Evolutionary conservation across 2,329 filamentous ascomycete genomes (phyloP).

Genomic region (Diaporthe vaccinii): DNA sequence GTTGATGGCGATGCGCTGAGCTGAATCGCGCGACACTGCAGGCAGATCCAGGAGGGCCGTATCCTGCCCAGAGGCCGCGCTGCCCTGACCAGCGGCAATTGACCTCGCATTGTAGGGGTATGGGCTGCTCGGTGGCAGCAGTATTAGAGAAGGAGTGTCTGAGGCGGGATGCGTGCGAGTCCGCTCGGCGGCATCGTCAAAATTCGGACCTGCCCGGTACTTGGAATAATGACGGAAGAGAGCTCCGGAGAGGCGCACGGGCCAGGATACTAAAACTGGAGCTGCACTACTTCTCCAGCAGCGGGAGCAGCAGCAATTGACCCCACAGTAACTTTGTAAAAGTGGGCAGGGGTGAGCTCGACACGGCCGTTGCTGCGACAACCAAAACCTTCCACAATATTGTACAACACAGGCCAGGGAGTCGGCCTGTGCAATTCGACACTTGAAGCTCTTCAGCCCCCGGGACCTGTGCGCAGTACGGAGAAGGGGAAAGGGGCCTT

Average conservation of each 20-base stretch:
- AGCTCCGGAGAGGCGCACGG: conserved; percentile 16
- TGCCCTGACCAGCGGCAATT: conserved; percentile 55
- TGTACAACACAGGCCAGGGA: conserved; percentile 3
- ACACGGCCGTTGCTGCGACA: conserved; percentile 23
- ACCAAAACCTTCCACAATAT: conserved; percentile 24
- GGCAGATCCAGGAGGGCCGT: conserved; percentile 59
- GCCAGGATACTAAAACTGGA: neutral
- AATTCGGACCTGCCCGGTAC: conserved; percentile 34
- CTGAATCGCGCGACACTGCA: conserved; percentile 72
- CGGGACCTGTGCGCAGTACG: conserved; percentile 5
- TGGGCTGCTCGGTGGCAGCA: conserved; percentile 32
- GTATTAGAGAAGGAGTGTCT: conserved; percentile 22
- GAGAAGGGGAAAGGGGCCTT: conserved; percentile 22
- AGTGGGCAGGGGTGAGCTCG: conserved; percentile 16
- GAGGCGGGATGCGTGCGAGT: neutral
- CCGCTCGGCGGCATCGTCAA: conserved; percentile 23
- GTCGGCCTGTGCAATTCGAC: neutral
- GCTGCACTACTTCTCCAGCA: neutral
- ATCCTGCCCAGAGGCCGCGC: conserved; percentile 46
- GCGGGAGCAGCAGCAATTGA: neutral
- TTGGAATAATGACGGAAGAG: conserved; percentile 25
- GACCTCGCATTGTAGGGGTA: conserved; percentile 57
- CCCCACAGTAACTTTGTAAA: conserved; percentile 5
- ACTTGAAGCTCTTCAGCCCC: conserved; percentile 14
- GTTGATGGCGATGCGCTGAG: conserved; percentile 73